Evolutionary conservation across 257 asterid genomes (phyloP).

Genomic region (Rehmannia glutinosa): DNA sequence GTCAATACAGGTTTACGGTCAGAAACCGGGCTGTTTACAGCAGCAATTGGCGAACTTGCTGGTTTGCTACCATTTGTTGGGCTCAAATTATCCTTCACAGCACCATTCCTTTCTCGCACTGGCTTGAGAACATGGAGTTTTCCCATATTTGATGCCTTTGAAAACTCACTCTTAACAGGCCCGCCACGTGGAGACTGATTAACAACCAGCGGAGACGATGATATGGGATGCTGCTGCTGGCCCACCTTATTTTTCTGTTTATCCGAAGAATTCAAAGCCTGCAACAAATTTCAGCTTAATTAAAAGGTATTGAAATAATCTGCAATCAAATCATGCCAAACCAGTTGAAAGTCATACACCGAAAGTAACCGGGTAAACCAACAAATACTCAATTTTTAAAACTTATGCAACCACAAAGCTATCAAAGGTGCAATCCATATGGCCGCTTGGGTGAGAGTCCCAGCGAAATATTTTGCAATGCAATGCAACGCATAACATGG

Average conservation of each 20-base stretch:
- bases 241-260: slow-evolving; percentile 56
- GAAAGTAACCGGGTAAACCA: not conserved
- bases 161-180: slow-evolving; percentile 41
- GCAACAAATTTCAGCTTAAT: slow-evolving; percentile 18
- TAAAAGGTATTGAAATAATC: not conserved
- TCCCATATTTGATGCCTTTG: slow-evolving; percentile 50
- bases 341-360: not conserved
- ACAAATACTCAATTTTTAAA: too few relatives aligned
- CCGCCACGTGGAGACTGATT: slow-evolving; percentile 43
- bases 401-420: too few relatives aligned
- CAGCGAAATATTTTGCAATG: too few relatives aligned
- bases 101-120: slow-evolving; percentile 50
- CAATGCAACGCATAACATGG: too few relatives aligned
- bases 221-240: slow-evolving; percentile 30
- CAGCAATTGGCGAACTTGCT: slow-evolving; percentile 25
- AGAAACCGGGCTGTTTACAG: slow-evolving; percentile 29
- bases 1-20: slow-evolving; percentile 44
- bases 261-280: slow-evolving; percentile 54
- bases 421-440: too few relatives aligned
- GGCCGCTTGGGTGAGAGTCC: too few relatives aligned
- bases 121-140: slow-evolving; percentile 76
- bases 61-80: slow-evolving; percentile 35
- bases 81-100: slow-evolving; percentile 39
- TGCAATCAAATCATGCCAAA: not conserved
- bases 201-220: slow-evolving; percentile 29